phyloP scores from a whole-genome alignment of 169 alveolate genomes.

The Perkinsus chesapeaki region DNA sequence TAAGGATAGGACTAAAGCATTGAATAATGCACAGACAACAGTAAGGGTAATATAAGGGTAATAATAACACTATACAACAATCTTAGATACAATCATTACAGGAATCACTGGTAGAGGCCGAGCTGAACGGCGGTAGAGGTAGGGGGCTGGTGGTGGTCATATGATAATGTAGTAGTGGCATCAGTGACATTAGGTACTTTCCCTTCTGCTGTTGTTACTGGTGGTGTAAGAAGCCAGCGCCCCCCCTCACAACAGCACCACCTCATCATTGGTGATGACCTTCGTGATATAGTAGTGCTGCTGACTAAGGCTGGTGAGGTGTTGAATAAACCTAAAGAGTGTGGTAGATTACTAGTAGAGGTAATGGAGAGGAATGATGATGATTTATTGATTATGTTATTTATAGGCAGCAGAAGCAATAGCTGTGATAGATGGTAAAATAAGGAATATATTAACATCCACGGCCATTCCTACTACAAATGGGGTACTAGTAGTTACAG shows the following conservation, averaged over 20 bases:
- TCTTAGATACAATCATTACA: background rate
- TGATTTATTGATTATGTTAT: background rate
- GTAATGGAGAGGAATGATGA: background rate
- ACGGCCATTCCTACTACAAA: no score
- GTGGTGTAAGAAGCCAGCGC: no score
- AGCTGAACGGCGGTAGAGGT: background rate
- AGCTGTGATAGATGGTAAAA: background rate
- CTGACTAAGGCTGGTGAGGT: background rate
- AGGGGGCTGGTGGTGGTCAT: background rate
- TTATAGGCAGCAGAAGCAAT: background rate
- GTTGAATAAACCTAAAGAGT: background rate
- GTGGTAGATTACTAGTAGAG: background rate
- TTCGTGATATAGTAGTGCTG: background rate
- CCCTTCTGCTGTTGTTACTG: background rate
- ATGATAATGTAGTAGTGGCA: no score
- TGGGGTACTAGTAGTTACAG: background rate
- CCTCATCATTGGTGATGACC: background rate
- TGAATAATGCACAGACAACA: background rate
- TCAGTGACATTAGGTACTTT: no score
- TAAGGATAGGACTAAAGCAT: background rate
- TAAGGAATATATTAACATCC: background rate
- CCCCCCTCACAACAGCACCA: no score
- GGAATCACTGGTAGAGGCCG: background rate
- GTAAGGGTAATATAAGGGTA: background rate
- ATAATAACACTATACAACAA: background rate